Evolutionary conservation across 2,329 filamentous ascomycete species (phyloP), one percentile per base, ranked within the genome.

Genomic region (Trichoderma hamatum): DNA sequence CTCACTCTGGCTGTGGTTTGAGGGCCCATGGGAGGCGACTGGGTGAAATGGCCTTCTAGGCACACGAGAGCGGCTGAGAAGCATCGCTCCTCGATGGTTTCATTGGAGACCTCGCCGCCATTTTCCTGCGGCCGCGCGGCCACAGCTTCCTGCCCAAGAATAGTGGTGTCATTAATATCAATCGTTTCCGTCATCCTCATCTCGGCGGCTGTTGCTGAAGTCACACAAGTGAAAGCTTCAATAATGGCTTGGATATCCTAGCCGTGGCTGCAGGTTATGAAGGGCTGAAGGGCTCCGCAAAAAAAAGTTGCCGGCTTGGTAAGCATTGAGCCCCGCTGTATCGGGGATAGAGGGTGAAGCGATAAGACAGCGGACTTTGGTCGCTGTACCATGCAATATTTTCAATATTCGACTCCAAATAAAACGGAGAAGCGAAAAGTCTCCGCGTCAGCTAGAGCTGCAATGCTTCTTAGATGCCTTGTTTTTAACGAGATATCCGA

Each of bases 1-100:
- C 82, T 84, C 60, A 89, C 84, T 72, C 84, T 85, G 46, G 82
- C 79, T 70, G 85, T 83, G 13, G 87, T 87, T 73, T 83, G 82
- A 21, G 84, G 82, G 2, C 88, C 88, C 80, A 90, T 87, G 36
- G 84, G 81, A 55, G 86, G 86, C 28, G 83, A 81, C 71, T 85
- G 81, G 70, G 84, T 85, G 75, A 87, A 89, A 78, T 89, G 86
- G 55, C 85, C 85, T 76, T 90, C 88, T 66, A 90, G 82, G 73
- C 85, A 86, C 74, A 89, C 84, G 75, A 90, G 82, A 19, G 85
- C 86, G 1, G 85, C 85, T 2, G 84, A 83, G 77, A 90, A 90
- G 76, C 83, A 85, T 70, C 88, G 82, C 79, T 90, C 88, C 78
- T 90, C 88, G 74, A 90, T 88, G 46, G 85, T 85, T 76, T 88